These are phyloP conservation scores for Ceratopteris richardii DNA, from an alignment of 75 land plant genomes.

Conservation along the genomic window DNA sequence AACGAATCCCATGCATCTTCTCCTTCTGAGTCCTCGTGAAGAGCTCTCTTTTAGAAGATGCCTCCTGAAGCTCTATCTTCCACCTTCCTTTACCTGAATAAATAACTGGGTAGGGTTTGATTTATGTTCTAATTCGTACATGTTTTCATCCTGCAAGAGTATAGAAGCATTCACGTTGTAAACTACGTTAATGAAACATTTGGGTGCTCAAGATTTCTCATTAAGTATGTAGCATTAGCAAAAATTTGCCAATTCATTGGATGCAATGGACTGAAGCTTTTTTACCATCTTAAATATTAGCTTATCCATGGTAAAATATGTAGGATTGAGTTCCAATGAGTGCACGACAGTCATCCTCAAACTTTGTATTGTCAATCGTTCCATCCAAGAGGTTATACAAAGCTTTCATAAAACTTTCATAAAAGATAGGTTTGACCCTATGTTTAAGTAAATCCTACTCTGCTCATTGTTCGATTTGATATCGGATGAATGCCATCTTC, in stretches of 20 bases:
- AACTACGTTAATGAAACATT: slow-evolving; percentile 59
- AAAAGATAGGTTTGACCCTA: too few species aligned
- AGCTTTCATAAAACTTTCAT: slow-evolving; percentile 78
- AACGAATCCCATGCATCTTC: too few species aligned
- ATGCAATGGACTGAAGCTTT: slow-evolving; percentile 77
- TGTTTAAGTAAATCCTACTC: too few species aligned
- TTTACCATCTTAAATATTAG: slow-evolving; percentile 85
- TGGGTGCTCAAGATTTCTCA: slow-evolving; percentile 63
- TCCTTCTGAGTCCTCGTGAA: too few species aligned
- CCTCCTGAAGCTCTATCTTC: too few species aligned
- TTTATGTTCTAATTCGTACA: slow-evolving; percentile 71
- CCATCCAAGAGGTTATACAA: slow-evolving; percentile 83
- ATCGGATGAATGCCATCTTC: too few species aligned
- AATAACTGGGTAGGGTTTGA: slow-evolving; percentile 41
- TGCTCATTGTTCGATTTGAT: too few species aligned
- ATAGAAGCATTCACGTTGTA: slow-evolving; percentile 85
- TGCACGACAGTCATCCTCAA: slow-evolving; percentile 98
- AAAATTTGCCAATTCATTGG: slow-evolving; percentile 76
- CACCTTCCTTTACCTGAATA: too few species aligned
- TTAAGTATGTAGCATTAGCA: slow-evolving; percentile 71
- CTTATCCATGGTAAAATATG: slow-evolving; percentile 85
- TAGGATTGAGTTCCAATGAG: slow-evolving; percentile 99
- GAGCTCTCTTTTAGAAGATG: too few species aligned
- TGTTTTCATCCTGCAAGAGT: slow-evolving; percentile 74
- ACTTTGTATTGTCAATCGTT: slow-evolving; percentile 82